Conservation (phyloP, 768 basidiomycete species). For the Tricholoma matsutake region DNA sequence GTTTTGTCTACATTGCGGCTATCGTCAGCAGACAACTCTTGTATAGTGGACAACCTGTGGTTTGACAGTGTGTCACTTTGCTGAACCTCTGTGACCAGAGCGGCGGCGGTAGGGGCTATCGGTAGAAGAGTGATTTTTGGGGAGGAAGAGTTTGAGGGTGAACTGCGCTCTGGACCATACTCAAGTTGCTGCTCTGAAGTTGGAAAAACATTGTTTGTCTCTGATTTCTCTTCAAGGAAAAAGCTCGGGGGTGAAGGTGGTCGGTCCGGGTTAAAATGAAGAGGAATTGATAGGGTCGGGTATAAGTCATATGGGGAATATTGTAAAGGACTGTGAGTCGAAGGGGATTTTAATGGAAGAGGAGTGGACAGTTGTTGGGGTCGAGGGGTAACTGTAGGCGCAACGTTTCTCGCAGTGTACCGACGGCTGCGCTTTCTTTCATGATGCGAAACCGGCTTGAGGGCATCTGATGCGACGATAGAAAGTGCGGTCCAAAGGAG, state of each 20-base stretch:
- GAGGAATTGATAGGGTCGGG: background rate
- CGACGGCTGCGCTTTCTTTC: slow-evolving; percentile 28
- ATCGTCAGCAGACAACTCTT: slow-evolving; percentile 13
- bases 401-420: slow-evolving; percentile 25
- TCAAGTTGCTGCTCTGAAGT: slow-evolving; percentile 25
- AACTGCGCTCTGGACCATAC: slow-evolving; percentile 23
- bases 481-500: slow-evolving; percentile 37
- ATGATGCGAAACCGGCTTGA: slow-evolving; percentile 25
- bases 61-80: slow-evolving; percentile 13
- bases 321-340: slow-evolving; percentile 12
- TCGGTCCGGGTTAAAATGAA: slow-evolving; percentile 18
- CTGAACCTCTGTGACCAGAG: slow-evolving; percentile 25
- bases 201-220: slow-evolving; percentile 25
- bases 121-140: slow-evolving; percentile 29
- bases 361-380: slow-evolving; percentile 3
- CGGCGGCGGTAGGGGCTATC: slow-evolving; percentile 33
- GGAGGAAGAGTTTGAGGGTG: slow-evolving; percentile 25
- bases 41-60: slow-evolving; percentile 19
- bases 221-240: slow-evolving; percentile 33
- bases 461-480: slow-evolving; percentile 30
- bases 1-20: background rate
- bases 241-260: slow-evolving; percentile 39
- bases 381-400: slow-evolving; percentile 29
- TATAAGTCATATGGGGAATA: slow-evolving; percentile 17
- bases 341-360: slow-evolving; percentile 6